Evolutionary conservation across 306 rosid genomes (phyloP), one percentile per base, ranked within the genome.

Genomic region (Quercus wislizeni): DNA sequence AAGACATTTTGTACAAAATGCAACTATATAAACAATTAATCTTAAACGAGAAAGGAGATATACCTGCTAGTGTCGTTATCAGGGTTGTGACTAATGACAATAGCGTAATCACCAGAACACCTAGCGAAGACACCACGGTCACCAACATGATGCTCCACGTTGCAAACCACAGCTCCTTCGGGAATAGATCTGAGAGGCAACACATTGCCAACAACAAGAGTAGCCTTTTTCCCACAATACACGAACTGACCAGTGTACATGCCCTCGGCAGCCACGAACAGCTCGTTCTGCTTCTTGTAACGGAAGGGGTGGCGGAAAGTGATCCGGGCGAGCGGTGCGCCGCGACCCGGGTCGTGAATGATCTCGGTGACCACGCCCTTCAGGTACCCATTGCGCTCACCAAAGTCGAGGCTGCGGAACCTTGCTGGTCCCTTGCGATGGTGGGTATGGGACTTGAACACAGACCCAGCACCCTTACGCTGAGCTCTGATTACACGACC

Each of bases 391-490:
- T 85, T 85, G 0, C 88, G 78, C 38, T 85, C 88, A 0, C 88
- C 88, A 74, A 85, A 85, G 77, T 85, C 88, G 19, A 85, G 84
- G 35, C 88, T 85, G 21, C 88, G 84, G 61, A 85, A 76, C 30
- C 88, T 55, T 0, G 88, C 88, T 0, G 88, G 57, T 0, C 88
- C 88, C 67, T 85, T 85, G 11, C 88, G 86, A 30, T 64, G 85
- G 78, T 81, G 88, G 7, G 88, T 85, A 81, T 85, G 88, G 14
- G 88, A 85, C 69, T 85, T 85, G 86, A 85, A 85, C 1, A 85
- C 88, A 0, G 88, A 85, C 7, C 88, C 88, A 0, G 88, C 88
- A 79, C 88, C 88, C 77, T 85, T 85, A 73, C 88, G 86, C 72
- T 85, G 88, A n/a, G 88, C 88, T 2, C 88, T 82, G 35, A 85